Base-by-base conservation (phyloP, 2,329 filamentous ascomycete species). In the Botrytis paeoniae region DNA sequence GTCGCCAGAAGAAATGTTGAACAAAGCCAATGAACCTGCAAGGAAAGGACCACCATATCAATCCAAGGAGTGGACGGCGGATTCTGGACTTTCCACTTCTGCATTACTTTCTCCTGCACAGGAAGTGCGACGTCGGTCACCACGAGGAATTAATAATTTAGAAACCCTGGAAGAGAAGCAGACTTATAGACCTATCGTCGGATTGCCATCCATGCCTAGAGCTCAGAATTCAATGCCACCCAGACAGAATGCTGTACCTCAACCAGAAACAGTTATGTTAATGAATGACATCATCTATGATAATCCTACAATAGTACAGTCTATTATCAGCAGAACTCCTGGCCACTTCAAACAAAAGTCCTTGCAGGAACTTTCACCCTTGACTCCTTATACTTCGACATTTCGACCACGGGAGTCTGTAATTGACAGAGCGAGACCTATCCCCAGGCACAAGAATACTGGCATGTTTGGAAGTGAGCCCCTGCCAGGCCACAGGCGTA, bases 241-340 rank as follows among this genome's bases (percentile, higher is more conserved):
- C 14, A 63, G 70, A 37, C 72, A 76, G 45, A 65, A 73, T 29
- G 37, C 32, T 18, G 69, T 74, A 32, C 61, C 77, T 71, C 83
- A 81, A 70, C 81, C 85, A 37, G 84, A 85, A 73, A 88, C 85
- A 6, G 84, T 89, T 63, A 85, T 89, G 84, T 85, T 88, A 71
- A 80, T 89, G 68, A 89, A 88, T 73, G 83, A 86, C 68, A 87
- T 89, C 71, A 83, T 86, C 51, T 89, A 88, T 75, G 82, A 89
- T 71, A 82, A 89, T 72, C 86, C 87, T 0, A 80, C 78, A 41
- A 79, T 81, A 1, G 86, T 89, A 3, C 82, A 85, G 69, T 83
- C 82, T 37, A 86, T 89, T 73, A 84, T 88, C 51, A 82, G 85
- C 43, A 83, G 81, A 18, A 84, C 83, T 4, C 81, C 82, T 29